A percentile compares a stretch with the other conserved stretches of the same genome.
Evolutionary conservation across 179 eudicot genomes (phyloP).

Genomic region (Amaranthus tricolor): DNA sequence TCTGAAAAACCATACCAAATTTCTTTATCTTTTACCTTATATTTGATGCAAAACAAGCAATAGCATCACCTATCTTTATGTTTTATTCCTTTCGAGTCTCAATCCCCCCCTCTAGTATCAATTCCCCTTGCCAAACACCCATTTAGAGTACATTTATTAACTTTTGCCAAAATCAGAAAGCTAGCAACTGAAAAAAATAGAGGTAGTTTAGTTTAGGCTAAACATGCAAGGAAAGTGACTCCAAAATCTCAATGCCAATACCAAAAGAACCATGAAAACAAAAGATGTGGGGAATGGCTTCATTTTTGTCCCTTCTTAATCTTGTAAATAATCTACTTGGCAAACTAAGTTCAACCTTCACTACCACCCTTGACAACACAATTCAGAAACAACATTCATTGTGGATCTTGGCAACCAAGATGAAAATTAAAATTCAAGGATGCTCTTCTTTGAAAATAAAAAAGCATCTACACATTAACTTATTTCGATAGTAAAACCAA

Average conservation of each 20-base stretch:
- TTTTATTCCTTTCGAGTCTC: too few species aligned
- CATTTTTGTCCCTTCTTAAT: neutral
- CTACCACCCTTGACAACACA: neutral
- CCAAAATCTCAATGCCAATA: neutral
- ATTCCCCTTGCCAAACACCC: too few species aligned
- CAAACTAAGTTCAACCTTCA: neutral
- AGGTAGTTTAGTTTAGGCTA: neutral
- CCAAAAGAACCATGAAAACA: neutral
- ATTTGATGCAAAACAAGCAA: too few species aligned
- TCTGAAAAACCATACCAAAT: neutral
- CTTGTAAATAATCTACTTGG: neutral
- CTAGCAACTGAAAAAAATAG: neutral
- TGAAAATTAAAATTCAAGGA: neutral
- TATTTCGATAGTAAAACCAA: neutral
- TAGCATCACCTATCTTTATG: too few species aligned
- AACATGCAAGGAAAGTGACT: neutral
- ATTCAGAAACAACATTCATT: neutral
- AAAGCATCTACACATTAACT: neutral
- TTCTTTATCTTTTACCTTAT: too few species aligned
- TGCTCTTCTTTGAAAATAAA: neutral
- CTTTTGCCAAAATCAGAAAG: neutral
- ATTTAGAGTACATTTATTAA: too few species aligned
- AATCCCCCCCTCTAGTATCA: too few species aligned
- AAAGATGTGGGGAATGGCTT: neutral
- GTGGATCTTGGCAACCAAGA: neutral